Conservation (phyloP, 2,329 filamentous ascomycete genomes). For the Stemphylium vesicarium region DNA sequence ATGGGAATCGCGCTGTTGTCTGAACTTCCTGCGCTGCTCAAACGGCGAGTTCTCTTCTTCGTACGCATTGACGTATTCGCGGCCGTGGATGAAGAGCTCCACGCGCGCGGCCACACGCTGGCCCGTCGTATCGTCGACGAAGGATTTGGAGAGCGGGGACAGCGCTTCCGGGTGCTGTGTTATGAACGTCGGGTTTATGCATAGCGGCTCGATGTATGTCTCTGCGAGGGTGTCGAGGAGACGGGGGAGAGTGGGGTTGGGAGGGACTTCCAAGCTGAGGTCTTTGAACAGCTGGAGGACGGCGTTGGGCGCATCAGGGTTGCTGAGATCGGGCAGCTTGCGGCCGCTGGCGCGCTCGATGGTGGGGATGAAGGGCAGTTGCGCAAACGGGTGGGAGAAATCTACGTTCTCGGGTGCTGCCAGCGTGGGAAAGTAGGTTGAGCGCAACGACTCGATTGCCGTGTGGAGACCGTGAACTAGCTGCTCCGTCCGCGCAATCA, state of each 20-base stretch:
- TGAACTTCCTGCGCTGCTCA: constrained; percentile 83
- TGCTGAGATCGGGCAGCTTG: constrained; percentile 63
- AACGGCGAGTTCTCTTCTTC: constrained; percentile 96
- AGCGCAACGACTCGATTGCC: constrained; percentile 55
- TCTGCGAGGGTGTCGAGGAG: constrained; percentile 84
- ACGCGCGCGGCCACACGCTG: constrained; percentile 82
- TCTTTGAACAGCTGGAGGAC: constrained; percentile 63
- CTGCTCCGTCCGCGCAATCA: constrained; percentile 77
- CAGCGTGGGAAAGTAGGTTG: constrained; percentile 38
- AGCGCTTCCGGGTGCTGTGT: constrained; percentile 88
- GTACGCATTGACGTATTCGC: constrained; percentile 94
- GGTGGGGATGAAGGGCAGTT: constrained; percentile 81
- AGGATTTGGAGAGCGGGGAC: constrained; percentile 90
- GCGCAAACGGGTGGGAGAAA: constrained; percentile 65
- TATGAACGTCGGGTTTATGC: constrained; percentile 78
- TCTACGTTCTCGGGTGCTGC: constrained; percentile 56
- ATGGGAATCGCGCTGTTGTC: constrained; percentile 59
- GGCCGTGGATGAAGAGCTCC: constrained; percentile 80
- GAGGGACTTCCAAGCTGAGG: constrained; percentile 57
- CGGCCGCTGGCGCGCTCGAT: constrained; percentile 73
- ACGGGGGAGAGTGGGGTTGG: constrained; percentile 64
- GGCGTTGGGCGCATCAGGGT: constrained; percentile 62
- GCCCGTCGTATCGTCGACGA: constrained; percentile 67
- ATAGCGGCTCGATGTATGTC: constrained; percentile 78
- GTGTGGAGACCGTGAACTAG: constrained; percentile 60